Base-by-base conservation (phyloP, 768 basidiomycete species). In the Tubosaeta sp. region DNA sequence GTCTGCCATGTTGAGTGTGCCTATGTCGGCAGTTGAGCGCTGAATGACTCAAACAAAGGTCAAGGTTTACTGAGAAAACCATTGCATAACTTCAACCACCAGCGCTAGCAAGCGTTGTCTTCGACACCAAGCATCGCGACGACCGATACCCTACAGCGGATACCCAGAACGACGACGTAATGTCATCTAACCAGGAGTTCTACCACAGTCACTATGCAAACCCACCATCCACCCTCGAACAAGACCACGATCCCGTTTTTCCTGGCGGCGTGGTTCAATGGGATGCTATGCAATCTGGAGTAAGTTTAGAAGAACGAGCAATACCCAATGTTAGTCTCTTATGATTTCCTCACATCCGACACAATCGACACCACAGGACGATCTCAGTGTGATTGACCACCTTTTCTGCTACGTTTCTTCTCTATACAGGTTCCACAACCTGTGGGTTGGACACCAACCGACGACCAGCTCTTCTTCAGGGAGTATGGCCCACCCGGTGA, bases 391-490 rank as follows among this genome's bases (percentile, higher is more conserved):
- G 40, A 56, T 69, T 67, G 55, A 69, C 56, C 49, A 51, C 42
- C 34, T 38, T 58, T 59, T 57, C 32, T 44, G 35, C 65, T 59
- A 8, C 38, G 2, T 55, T n/a, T 48, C 30, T 47, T 39, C 32
- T 53, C 42, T 52, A 36, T 41, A 38, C 67, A 90, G 88, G 88
- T 93, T 16, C 76, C 83, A 58, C 79, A 77, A 44, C 91, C 90
- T 34, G 83, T 76, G 2, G 71, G 76, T 55, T 69, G 74, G 59
- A 79, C 69, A 42, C 90, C 90, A 0, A 79, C 81, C 1, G 86
- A 91, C 54, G 82, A 80, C 38, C 81, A 93, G 56, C 83, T 94
- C 69, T 93, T 79, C 67, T 58, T 76, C 49, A 57, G 66, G 38
- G 72, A 80, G 57, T 62, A 73, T 52, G 80, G 83, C 48, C 64